These are phyloP conservation scores for Atkinsonella hypoxylon DNA, from an alignment of 2,329 filamentous ascomycete species.

Conservation along the genomic window DNA sequence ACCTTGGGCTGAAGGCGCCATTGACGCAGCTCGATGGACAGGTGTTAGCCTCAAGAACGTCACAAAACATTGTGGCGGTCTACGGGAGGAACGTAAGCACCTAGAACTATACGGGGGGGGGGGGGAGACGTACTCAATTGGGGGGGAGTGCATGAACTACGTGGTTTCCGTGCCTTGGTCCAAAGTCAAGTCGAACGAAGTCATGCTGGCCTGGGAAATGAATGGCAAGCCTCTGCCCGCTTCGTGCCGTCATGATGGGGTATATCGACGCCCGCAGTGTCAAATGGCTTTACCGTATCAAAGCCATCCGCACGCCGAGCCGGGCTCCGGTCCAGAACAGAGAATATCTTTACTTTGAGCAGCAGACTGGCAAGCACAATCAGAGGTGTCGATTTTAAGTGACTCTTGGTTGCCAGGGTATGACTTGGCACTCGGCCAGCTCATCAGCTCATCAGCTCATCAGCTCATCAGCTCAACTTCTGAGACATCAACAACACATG, in stretches of 20 bases:
- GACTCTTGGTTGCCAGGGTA: too few relatives aligned
- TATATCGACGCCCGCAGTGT: conserved; percentile 56
- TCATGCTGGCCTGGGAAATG: conserved; percentile 61
- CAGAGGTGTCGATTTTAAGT: conserved; percentile 49
- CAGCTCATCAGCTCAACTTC: too few relatives aligned
- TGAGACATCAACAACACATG: too few relatives aligned
- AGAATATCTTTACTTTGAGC: conserved; percentile 58
- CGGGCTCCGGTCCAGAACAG: conserved; percentile 49
- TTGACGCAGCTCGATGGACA: conserved; percentile 50
- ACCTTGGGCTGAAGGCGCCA: conserved; percentile 53
- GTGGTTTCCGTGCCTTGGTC: conserved; percentile 53
- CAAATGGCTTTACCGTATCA: conserved; percentile 53
- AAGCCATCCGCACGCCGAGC: conserved; percentile 32
- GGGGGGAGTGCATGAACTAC: conserved; percentile 53
- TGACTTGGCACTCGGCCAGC: too few relatives aligned
- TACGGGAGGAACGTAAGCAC: conserved; percentile 42
- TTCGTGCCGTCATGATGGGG: conserved; percentile 50
- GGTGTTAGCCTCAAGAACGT: conserved; percentile 57
- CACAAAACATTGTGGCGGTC: conserved; percentile 57
- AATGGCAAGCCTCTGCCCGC: conserved; percentile 52
- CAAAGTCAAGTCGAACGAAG: conserved; percentile 56
- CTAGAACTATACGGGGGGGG: conserved; percentile 59
- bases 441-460: too few relatives aligned
- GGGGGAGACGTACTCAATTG: conserved; percentile 64
- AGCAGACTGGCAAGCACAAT: conserved; percentile 60